These are phyloP conservation scores for Neostapfia colusana DNA, from an alignment of 176 grass and related monocot genomes.

Conservation along the genomic window DNA sequence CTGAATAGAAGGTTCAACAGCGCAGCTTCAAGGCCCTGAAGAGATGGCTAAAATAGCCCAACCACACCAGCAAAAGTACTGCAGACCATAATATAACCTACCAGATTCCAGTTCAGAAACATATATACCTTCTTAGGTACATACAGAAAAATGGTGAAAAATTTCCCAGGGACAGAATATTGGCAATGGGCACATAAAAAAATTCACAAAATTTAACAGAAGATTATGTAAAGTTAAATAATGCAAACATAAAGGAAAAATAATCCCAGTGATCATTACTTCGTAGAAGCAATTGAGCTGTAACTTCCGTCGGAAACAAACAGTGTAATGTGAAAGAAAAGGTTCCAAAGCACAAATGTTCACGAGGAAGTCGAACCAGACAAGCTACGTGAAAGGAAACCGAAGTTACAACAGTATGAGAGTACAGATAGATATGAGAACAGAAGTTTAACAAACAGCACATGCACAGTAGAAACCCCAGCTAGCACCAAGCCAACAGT, in stretches of 20 bases:
- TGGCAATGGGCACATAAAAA: no score
- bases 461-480: background rate
- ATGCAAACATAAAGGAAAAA: background rate
- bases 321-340: conserved; percentile 11
- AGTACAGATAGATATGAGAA: conserved; percentile 27
- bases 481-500: conserved; percentile 50
- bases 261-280: background rate
- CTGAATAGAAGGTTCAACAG: conserved; percentile 26
- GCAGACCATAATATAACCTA: background rate
- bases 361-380: conserved; percentile 21
- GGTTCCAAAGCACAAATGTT: conserved; percentile 38
- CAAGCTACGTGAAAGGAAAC: conserved; percentile 18
- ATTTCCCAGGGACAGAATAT: no score
- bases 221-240: conserved; percentile 16
- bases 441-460: conserved; percentile 25
- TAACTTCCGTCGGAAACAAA: conserved; percentile 28
- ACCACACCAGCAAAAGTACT: background rate
- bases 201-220: background rate
- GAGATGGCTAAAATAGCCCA: background rate
- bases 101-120: background rate
- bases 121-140: conserved; percentile 1
- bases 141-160: background rate
- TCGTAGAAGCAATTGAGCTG: background rate
- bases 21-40: background rate
- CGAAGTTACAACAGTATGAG: conserved; percentile 32